Evolutionary conservation across 2,329 filamentous ascomycete genomes (phyloP).

Genomic region (Microcera coccophila): DNA sequence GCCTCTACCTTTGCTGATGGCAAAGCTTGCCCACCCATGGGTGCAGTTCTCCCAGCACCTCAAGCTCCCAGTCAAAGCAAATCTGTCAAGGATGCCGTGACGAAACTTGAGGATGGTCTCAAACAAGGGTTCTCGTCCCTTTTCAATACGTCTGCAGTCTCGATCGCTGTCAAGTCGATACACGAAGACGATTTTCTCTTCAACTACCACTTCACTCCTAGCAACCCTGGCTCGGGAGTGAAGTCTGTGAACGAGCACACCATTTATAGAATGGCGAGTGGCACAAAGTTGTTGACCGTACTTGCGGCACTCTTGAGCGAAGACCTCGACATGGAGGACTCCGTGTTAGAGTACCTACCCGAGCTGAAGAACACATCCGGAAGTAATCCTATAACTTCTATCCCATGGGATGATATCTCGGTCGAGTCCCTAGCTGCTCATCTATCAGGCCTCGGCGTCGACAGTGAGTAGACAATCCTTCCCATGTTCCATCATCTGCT

Average conservation of each 20-base stretch:
- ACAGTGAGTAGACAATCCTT: slow-evolving; percentile 26
- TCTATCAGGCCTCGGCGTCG: slow-evolving; percentile 40
- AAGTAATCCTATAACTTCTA: slow-evolving; percentile 29
- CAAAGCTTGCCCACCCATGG: slow-evolving; percentile 41
- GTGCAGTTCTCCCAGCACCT: slow-evolving; percentile 38
- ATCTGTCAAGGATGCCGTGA: slow-evolving; percentile 27
- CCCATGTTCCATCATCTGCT: slow-evolving; percentile 2
- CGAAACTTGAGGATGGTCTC: slow-evolving; percentile 22
- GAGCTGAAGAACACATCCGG: slow-evolving; percentile 27
- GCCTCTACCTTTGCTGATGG: slow-evolving; percentile 21
- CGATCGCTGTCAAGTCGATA: slow-evolving; percentile 40
- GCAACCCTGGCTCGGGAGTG: slow-evolving; percentile 23
- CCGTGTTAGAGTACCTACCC: slow-evolving; percentile 44
- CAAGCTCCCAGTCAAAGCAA: slow-evolving; percentile 30
- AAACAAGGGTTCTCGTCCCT: slow-evolving; percentile 20
- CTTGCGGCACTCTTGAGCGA: slow-evolving; percentile 30
- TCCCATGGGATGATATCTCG: slow-evolving; percentile 47
- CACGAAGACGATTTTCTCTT: slow-evolving; percentile 37
- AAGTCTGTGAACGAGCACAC: slow-evolving; percentile 30
- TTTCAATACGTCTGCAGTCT: slow-evolving; percentile 34
- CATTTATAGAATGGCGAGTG: slow-evolving; percentile 33
- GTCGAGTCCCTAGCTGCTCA: slow-evolving; percentile 43
- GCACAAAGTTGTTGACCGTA: slow-evolving; percentile 33
- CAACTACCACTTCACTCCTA: slow-evolving; percentile 40
- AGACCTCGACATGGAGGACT: slow-evolving; percentile 36